Evolutionary conservation across 2,329 filamentous ascomycete species (phyloP).

Genomic region (Dactylonectria macrodidyma): DNA sequence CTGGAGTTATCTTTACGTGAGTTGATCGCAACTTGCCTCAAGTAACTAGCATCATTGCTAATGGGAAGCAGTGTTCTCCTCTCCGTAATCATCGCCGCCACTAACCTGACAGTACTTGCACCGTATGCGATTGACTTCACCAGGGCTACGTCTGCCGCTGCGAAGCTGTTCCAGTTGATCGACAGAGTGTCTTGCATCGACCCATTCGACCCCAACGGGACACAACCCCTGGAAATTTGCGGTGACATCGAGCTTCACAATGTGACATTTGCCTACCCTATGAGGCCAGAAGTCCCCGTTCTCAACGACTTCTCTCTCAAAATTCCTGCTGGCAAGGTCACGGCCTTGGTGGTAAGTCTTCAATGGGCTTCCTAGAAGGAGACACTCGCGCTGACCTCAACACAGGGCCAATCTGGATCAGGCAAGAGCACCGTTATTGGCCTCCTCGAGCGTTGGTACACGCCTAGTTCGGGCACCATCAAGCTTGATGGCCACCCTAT

Average conservation of each 20-base stretch:
- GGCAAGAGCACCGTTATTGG: too few relatives aligned
- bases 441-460: too few relatives aligned
- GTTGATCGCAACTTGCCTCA: background rate
- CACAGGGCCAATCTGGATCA: too few relatives aligned
- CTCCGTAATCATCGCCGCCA: slow-evolving; percentile 56
- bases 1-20: slow-evolving; percentile 58
- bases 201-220: slow-evolving; percentile 52
- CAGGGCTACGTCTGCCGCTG: slow-evolving; percentile 53
- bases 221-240: slow-evolving; percentile 45
- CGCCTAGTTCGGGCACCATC: too few relatives aligned
- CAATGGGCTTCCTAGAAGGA: too few relatives aligned
- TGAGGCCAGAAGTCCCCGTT: too few relatives aligned
- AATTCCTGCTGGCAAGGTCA: too few relatives aligned
- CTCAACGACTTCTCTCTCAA: too few relatives aligned
- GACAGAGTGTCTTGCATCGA: slow-evolving; percentile 56
- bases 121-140: slow-evolving; percentile 56
- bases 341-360: too few relatives aligned
- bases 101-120: slow-evolving; percentile 54
- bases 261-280: too few relatives aligned
- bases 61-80: slow-evolving; percentile 51
- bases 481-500: too few relatives aligned
- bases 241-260: slow-evolving; percentile 57
- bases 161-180: slow-evolving; percentile 55
- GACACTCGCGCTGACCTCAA: too few relatives aligned
- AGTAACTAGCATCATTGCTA: background rate